Conservation (phyloP, 2,329 filamentous ascomycete genomes). For the Aureobasidium sp. region DNA sequence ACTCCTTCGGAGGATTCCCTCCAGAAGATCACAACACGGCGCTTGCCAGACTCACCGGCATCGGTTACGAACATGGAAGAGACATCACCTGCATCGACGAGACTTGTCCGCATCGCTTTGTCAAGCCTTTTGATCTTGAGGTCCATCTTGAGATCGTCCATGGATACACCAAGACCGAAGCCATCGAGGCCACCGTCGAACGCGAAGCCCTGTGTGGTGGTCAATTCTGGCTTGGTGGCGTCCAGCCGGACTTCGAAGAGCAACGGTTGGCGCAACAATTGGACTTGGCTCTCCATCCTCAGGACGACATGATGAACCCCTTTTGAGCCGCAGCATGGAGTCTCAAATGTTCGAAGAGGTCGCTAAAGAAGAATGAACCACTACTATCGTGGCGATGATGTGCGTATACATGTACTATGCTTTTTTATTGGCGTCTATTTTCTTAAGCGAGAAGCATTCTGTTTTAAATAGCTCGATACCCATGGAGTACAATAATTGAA, state of each 20-base stretch:
- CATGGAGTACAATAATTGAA: neutral
- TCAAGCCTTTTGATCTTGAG: conserved; percentile 51
- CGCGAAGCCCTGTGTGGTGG: conserved; percentile 36
- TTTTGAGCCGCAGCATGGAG: neutral
- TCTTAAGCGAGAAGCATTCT: conserved; percentile 4
- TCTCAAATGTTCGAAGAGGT: neutral
- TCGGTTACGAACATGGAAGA: conserved; percentile 46
- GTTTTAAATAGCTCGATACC: conserved; percentile 9
- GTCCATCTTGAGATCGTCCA: conserved; percentile 47
- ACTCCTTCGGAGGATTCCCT: conserved; percentile 26
- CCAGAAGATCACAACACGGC: conserved; percentile 14
- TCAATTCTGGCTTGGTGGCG: conserved; percentile 41
- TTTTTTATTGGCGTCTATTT: neutral
- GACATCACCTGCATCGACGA: conserved; percentile 46
- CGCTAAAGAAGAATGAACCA: neutral
- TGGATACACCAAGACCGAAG: conserved; percentile 31
- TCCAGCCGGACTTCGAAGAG: conserved; percentile 25
- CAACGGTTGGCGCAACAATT: conserved; percentile 28
- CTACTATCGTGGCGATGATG: neutral
- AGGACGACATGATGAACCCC: neutral
- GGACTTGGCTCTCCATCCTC: conserved; percentile 17
- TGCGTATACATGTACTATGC: neutral
- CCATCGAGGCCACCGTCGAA: conserved; percentile 30
- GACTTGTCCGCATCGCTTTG: conserved; percentile 49
- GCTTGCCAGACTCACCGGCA: conserved; percentile 45